phyloP scores from a whole-genome alignment of 2,329 filamentous ascomycete genomes.

The Fusarium stilboides region DNA sequence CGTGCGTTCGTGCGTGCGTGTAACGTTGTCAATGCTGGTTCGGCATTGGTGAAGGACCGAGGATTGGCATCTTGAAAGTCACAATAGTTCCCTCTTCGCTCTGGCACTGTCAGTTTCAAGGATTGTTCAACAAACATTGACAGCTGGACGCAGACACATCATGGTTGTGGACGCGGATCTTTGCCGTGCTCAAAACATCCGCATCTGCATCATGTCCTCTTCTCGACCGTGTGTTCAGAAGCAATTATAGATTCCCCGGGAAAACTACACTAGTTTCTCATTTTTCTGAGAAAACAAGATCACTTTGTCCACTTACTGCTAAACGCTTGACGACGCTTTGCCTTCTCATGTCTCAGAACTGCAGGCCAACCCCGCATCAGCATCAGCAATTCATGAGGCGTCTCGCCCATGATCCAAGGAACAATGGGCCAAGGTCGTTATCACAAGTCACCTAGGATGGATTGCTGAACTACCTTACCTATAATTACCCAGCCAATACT shows the following conservation, averaged over 20 bases:
- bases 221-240: constrained; percentile 43
- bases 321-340: constrained; percentile 14
- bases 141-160: not conserved
- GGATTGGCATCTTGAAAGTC: constrained; percentile 7
- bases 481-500: constrained; percentile 5
- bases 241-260: constrained; percentile 53
- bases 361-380: constrained; percentile 39
- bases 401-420: constrained; percentile 14
- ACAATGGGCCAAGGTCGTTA: constrained; percentile 3
- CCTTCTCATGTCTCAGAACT: constrained; percentile 32
- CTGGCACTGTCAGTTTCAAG: constrained; percentile 21
- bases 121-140: not conserved
- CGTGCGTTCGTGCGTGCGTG: not conserved
- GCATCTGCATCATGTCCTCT: constrained; percentile 30
- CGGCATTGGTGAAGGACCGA: constrained; percentile 3
- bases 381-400: constrained; percentile 28
- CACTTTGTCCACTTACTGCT: constrained; percentile 26
- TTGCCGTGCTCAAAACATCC: constrained; percentile 12
- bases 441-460: constrained; percentile 3
- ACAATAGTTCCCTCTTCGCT: constrained; percentile 21
- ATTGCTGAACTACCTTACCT: not conserved
- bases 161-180: constrained; percentile 23
- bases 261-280: constrained; percentile 49
- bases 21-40: constrained; percentile 23
- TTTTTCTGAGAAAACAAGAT: constrained; percentile 18